Base-by-base conservation (phyloP, 2,329 filamentous ascomycete species). In the Lachnellula hyalina region DNA sequence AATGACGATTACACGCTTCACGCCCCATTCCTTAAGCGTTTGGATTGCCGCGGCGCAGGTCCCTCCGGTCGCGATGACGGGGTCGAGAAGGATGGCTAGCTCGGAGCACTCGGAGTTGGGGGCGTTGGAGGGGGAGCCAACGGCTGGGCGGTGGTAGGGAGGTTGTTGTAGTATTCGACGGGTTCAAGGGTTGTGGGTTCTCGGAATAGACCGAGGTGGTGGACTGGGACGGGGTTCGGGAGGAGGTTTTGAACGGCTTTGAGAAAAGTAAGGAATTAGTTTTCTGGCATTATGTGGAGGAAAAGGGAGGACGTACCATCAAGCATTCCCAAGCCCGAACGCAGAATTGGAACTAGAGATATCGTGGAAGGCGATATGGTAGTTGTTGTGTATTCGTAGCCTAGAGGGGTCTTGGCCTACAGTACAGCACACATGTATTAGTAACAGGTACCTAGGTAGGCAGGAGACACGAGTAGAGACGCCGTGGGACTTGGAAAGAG, bases 141-240 rank as follows among this genome's bases (percentile, higher is more conserved):
- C 66, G 3, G 62, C 50, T 32, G 76, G 67, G 40, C 77, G 70
- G 73, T 90, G 87, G 73, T 89, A 86, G 36, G 91, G 19, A 96
- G 85, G 73, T 96, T 96, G 78, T 96, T 96, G 81, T 96, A 96
- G 81, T 96, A 96, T 74, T 96, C 92, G 55, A 96, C 92, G 3
- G 92, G 90, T 66, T 90, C 84, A 54, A 96, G 85, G 45, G 89
- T 93, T 54, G 84, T 83, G 57, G 88, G 90, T 71, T 96, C 92
- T 68, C 92, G 90, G 79, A 93, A 97, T 68, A 97, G 86, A 62
- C 94, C 93, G 7, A 97, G 86, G 71, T 97, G 93, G 75, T 97
- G 91, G 61, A 96, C 83, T 6, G 91, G 86, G 34, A 93, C 88
- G 14, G 90, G 81, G 38, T 73, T 70, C 17, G 93, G 92, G 56